Evolutionary conservation across 768 basidiomycete species (phyloP), one percentile per base, ranked within the genome.

Genomic region (Pisolithus sp.): DNA sequence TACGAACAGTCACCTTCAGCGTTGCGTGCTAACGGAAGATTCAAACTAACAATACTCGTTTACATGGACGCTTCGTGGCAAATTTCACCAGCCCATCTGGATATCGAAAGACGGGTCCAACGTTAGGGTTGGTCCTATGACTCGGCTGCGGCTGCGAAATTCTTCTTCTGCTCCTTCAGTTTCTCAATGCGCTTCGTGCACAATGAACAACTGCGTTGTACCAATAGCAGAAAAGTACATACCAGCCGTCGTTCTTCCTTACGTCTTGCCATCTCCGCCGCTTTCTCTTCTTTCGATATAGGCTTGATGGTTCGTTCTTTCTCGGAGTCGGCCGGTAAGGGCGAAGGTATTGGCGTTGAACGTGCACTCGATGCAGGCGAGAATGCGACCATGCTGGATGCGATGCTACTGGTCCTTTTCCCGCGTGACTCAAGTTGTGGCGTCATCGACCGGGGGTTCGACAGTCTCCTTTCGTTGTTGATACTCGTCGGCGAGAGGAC

Each of bases 191-290:
- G 81, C 87, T 87, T 54, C 13, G 42, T 13, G 3, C 39, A 5
- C 5, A 31, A 20, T 13, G n/a, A 31, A 54, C 23, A 58, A 31
- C 17, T 36, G 13, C 44, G 38, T 13, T n/a, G 3, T 56, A 54
- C 48, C 23, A 21, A 15, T 3, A 2, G 23, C 13, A 30, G 41
- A 41, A 50, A 39, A 30, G 30, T 17, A 68, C 79, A 18, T 49
- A 91, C 91, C 74, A 90, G 83, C 66, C 87, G 93, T 42, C 95
- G 73, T 66, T 97, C 95, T 65, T 97, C 94, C 62, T 94, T 87
- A 53, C 93, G 76, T 56, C 86, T 75, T 7, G 86, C 87, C 83
- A 97, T 86, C 72, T 96, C 92, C n/a, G 82, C 83, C 2, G 89
- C 89, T 67, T 89, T 95, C 59, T 94, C 93, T 67, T 96, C 95